Base-by-base conservation (phyloP, 148 eudicot species). In the Rhododendron griersonianum region DNA sequence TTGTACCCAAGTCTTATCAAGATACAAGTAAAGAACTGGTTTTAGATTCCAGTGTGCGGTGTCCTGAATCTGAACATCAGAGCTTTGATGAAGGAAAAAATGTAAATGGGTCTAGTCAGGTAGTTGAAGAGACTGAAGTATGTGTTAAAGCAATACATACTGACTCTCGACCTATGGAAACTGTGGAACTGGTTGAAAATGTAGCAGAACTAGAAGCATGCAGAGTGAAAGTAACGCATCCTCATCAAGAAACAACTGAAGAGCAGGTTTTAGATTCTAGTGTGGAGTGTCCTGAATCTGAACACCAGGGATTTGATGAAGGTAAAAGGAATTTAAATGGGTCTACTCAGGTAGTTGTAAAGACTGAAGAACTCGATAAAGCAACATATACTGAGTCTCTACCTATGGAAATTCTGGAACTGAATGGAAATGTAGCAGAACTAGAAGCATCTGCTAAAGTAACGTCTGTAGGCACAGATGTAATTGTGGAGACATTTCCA, bases 401-500 rank as follows among this genome's bases (percentile, higher is more conserved):
- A 63, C 88, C 37, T 9, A 81, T 28, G 63, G 87, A 87, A 73
- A 86, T 23, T 82, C 59, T 88, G 78, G 84, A 87, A 85, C 79
- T 77, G 61, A 88, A 85, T 81, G 81, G 55, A 87, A 81, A 81
- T 86, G 88, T 84, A 84, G 77, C 85, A 67, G 63, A 57, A 41
- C 19, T 51, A 44, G 91, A 86, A 83, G 83, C 78, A 41, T 81
- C 74, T 57, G 86, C 82, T 78, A 41, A 84, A 67, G 83, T 80
- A 39, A 76, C 69, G 45, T 78, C n/a, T 80, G 37, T 84, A 28
- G 86, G 86, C 47, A 87, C 88, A 57, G 89, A 92, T 37, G 80
- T 94, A 45, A 80, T 84, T 23, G 93, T 92, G 76, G 99, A 95
- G 90, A 93, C 91, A 18, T 95, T 95, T 90, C 98, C 98, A 15